These are phyloP conservation scores for Beauveria sp. DNA, from an alignment of 2,329 filamentous ascomycete genomes.

Conservation along the genomic window DNA sequence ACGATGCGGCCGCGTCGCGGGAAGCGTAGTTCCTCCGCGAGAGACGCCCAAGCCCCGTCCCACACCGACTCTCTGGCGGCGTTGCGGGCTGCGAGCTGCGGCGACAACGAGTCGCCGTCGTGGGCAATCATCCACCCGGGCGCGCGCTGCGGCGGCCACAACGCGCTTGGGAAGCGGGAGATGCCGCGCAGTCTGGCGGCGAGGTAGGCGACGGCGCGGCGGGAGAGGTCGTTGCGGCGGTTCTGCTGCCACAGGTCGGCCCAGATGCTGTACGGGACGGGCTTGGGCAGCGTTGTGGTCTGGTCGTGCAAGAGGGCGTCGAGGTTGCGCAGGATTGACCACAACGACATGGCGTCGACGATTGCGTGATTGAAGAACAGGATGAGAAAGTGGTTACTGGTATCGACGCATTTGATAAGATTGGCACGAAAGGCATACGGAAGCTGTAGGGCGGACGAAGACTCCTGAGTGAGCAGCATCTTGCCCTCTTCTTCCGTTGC, in stretches of 20 bases:
- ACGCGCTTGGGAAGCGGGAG: constrained; percentile 22
- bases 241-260: constrained; percentile 25
- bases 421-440: constrained; percentile 25
- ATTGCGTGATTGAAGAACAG: constrained; percentile 28
- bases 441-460: constrained; percentile 9
- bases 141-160: constrained; percentile 26
- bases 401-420: constrained; percentile 17
- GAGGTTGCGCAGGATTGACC: constrained; percentile 26
- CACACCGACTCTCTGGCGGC: not conserved
- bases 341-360: constrained; percentile 26
- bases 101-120: constrained; percentile 17
- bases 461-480: constrained; percentile 14
- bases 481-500: constrained; percentile 17
- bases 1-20: constrained; percentile 25
- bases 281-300: constrained; percentile 11
- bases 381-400: constrained; percentile 17
- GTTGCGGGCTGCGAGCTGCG: not conserved
- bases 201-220: constrained; percentile 22
- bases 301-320: constrained; percentile 21
- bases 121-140: constrained; percentile 27
- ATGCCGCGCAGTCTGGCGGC: constrained; percentile 26
- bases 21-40: constrained; percentile 22
- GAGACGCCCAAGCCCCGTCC: constrained; percentile 24
- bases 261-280: constrained; percentile 24
- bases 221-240: constrained; percentile 20